Conservation (phyloP, 129 eudicot genomes). For the Centaurea solstitialis region DNA sequence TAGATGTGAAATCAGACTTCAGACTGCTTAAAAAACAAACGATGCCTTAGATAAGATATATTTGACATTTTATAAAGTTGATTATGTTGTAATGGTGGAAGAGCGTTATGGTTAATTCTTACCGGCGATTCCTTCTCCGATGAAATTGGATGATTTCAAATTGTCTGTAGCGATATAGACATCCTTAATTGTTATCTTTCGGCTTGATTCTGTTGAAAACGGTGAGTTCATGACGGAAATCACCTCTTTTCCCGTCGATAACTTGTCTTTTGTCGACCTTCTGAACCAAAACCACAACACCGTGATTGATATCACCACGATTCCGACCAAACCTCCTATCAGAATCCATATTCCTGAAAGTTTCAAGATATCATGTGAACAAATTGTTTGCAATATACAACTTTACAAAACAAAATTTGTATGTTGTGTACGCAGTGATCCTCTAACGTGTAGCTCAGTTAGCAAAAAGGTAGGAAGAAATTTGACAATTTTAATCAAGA, state of each 20-base stretch:
- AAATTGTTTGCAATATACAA: not conserved
- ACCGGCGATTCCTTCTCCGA: constrained; percentile 89
- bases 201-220: constrained; percentile 31
- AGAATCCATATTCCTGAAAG: constrained; percentile 53
- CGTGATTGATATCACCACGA: constrained; percentile 23
- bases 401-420: too few relatives aligned
- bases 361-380: constrained; percentile 11
- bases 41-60: too few relatives aligned
- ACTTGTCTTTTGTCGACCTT: constrained; percentile 16
- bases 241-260: constrained; percentile 23
- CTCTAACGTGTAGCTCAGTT: too few relatives aligned
- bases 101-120: not conserved
- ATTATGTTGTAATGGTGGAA: not conserved
- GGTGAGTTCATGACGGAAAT: constrained; percentile 15
- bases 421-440: too few relatives aligned
- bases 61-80: not conserved
- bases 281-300: constrained; percentile 37
- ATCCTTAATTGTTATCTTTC: constrained; percentile 49
- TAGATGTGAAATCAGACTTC: too few relatives aligned
- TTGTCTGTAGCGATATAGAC: constrained; percentile 62
- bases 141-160: constrained; percentile 65
- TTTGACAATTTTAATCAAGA: too few relatives aligned
- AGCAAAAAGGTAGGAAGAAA: too few relatives aligned
- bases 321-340: constrained; percentile 41
- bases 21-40: too few relatives aligned